Conservation (phyloP, 371 early-diverging fungal genomes). For the Haplosporangium sp. region DNA sequence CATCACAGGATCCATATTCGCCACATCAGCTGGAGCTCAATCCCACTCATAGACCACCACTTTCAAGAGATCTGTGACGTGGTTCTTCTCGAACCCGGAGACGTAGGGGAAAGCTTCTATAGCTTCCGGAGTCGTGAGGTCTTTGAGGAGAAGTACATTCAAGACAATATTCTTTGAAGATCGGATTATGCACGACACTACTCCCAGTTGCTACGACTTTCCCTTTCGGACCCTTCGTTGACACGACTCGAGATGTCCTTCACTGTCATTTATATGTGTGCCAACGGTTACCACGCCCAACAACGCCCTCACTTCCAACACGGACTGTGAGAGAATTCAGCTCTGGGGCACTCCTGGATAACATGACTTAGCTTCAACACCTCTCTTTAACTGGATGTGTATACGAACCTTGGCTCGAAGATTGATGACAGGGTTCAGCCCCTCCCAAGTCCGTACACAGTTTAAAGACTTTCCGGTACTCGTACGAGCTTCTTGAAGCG, state of each 20-base stretch:
- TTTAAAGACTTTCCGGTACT: background rate
- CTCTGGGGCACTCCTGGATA: background rate
- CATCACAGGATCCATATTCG: slow-evolving; percentile 2
- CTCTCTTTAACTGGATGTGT: background rate
- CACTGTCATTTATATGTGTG: background rate
- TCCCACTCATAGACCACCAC: background rate
- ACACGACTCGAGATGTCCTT: slow-evolving; percentile 4
- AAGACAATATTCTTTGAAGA: slow-evolving; percentile 1
- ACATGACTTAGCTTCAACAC: slow-evolving; percentile 2
- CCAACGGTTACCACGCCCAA: no score
- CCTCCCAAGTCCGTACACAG: background rate
- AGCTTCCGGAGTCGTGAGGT: background rate
- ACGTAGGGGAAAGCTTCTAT: no score
- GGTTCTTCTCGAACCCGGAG: background rate
- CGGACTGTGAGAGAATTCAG: background rate
- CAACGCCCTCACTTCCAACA: no score
- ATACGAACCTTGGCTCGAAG: background rate
- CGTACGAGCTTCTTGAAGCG: background rate
- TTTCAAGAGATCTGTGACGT: background rate
- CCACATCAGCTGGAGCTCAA: background rate
- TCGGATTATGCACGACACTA: background rate
- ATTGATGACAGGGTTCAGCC: background rate
- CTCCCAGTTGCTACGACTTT: background rate
- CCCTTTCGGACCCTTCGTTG: background rate
- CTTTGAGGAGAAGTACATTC: background rate